Conservation (phyloP, 2,329 filamentous ascomycete species). For the Pyricularia pennisetigena region DNA sequence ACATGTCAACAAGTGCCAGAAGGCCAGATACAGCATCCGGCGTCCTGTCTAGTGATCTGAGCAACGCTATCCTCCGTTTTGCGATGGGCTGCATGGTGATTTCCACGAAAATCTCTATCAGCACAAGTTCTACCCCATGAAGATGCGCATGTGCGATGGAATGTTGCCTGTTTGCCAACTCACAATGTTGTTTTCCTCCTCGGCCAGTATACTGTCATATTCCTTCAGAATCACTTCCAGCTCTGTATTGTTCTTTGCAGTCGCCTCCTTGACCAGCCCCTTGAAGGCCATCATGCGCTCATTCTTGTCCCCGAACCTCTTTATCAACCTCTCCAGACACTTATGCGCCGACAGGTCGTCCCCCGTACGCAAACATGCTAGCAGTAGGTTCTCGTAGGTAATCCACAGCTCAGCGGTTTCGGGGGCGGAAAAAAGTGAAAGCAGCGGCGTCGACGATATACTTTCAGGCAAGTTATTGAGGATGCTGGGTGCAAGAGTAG, state of each 20-base stretch:
- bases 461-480: slow-evolving; percentile 43
- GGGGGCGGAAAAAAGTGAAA: slow-evolving; percentile 41
- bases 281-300: slow-evolving; percentile 77
- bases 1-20: slow-evolving; percentile 66
- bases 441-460: slow-evolving; percentile 43
- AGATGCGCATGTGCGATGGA: not conserved
- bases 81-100: slow-evolving; percentile 54
- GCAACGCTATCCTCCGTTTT: slow-evolving; percentile 73
- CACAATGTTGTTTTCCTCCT: slow-evolving; percentile 57
- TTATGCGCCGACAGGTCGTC: slow-evolving; percentile 69
- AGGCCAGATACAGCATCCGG: slow-evolving; percentile 67
- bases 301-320: slow-evolving; percentile 75
- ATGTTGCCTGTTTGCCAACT: slow-evolving; percentile 21
- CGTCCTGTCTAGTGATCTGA: slow-evolving; percentile 61
- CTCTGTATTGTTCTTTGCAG: slow-evolving; percentile 52
- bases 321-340: slow-evolving; percentile 64
- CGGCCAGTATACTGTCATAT: slow-evolving; percentile 66
- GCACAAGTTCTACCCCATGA: not conserved
- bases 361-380: slow-evolving; percentile 74
- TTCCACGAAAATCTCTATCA: not conserved
- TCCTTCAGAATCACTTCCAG: slow-evolving; percentile 62
- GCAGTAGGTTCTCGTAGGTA: slow-evolving; percentile 76
- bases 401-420: slow-evolving; percentile 79
- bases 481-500: slow-evolving; percentile 50
- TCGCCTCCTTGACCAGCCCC: slow-evolving; percentile 70